A percentile compares a stretch with the other conserved stretches of the same genome.
Conservation (phyloP, 371 early-diverging fungal species). For the Dichotomocladium elegans region DNA sequence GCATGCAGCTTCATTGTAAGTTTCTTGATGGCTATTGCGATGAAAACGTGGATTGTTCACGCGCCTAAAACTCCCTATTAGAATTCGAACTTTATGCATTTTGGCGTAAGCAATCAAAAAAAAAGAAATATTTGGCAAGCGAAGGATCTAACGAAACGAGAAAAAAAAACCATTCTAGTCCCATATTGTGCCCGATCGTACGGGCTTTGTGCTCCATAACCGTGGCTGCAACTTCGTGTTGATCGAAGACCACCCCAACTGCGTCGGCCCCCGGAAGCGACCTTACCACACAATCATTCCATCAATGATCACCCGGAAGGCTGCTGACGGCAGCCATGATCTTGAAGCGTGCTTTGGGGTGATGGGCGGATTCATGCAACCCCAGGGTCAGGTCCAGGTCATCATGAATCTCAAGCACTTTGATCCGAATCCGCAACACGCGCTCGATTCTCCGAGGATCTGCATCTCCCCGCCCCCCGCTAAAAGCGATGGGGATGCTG, state of each 20-base stretch:
- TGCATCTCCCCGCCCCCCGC: slow-evolving; percentile 51
- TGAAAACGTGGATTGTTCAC: too few species aligned
- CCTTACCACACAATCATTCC: slow-evolving; percentile 87
- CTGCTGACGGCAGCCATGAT: slow-evolving; percentile 27
- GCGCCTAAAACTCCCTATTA: too few species aligned
- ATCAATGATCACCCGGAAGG: slow-evolving; percentile 55
- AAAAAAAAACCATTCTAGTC: too few species aligned
- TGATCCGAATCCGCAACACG: slow-evolving; percentile 58
- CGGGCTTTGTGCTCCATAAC: slow-evolving; percentile 75
- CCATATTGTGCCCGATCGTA: slow-evolving; percentile 53
- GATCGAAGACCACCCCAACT: slow-evolving; percentile 62
- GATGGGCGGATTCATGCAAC: slow-evolving; percentile 70
- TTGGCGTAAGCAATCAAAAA: slow-evolving; percentile 50
- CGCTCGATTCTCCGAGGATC: slow-evolving; percentile 72
- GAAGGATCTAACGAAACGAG: too few species aligned
- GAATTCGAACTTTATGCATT: slow-evolving; percentile 57
- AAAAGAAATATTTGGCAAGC: too few species aligned
- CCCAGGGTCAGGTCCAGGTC: slow-evolving; percentile 84
- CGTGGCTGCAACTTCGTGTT: slow-evolving; percentile 70
- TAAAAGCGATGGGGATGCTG: slow-evolving; percentile 2
- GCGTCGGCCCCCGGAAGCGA: slow-evolving; percentile 70
- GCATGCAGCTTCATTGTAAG: slow-evolving; percentile 80
- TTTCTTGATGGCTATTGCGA: not conserved
- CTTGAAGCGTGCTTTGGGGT: slow-evolving; percentile 55
- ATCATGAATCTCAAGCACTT: slow-evolving; percentile 65